Conservation (phyloP, 148 eudicot species). For the Rhododendron henanense region DNA sequence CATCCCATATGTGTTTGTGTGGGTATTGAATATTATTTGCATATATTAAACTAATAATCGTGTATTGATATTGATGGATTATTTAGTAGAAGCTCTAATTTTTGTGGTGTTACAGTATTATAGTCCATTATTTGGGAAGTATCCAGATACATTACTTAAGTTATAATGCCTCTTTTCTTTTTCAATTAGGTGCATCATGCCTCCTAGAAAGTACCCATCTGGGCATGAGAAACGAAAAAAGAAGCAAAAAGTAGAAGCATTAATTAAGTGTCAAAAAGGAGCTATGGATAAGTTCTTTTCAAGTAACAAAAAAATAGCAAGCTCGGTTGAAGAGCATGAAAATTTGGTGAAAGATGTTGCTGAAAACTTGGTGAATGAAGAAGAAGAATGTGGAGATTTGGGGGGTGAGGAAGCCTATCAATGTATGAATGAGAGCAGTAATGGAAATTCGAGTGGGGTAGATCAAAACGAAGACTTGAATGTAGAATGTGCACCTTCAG, state of each 20-base stretch:
- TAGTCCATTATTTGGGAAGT: neutral
- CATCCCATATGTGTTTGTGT: neutral
- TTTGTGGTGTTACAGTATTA: neutral
- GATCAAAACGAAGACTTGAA: neutral
- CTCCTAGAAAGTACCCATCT: neutral
- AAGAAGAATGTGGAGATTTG: no score
- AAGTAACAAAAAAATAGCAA: neutral
- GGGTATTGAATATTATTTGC: neutral
- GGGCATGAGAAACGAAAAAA: no score
- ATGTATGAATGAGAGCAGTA: neutral
- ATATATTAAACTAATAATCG: no score
- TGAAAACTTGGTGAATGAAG: neutral
- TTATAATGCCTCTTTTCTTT: neutral
- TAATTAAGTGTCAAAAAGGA: neutral
- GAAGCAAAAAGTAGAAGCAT: no score
- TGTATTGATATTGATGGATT: neutral
- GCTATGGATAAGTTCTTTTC: neutral
- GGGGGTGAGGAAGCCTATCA: neutral
- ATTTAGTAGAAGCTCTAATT: neutral
- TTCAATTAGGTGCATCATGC: neutral
- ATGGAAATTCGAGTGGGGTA: neutral
- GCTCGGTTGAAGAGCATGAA: neutral
- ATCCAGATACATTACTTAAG: neutral
- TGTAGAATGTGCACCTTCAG: neutral
- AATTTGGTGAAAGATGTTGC: neutral